A percentile compares a stretch with the other conserved stretches of the same genome.
phyloP scores from a whole-genome alignment of 164 flowering plant species.

The Annona squamosa region DNA sequence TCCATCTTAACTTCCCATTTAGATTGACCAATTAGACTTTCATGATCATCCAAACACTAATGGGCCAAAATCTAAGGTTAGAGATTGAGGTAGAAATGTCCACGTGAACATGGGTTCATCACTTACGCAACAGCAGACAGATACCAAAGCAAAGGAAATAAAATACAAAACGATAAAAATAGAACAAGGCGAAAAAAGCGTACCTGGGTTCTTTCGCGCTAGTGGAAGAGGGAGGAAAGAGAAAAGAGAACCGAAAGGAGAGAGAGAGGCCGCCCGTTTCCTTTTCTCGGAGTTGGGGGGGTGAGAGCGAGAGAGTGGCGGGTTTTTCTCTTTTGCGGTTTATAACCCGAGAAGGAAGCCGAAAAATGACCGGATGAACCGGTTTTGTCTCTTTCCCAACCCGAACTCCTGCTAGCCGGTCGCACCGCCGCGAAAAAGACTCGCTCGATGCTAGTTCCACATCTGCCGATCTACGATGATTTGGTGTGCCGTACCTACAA shows the following conservation, averaged over 20 bases:
- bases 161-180: not conserved
- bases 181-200: not conserved
- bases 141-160: not conserved
- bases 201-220: not conserved
- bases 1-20: not conserved
- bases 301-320: constrained; percentile 17
- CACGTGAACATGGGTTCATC: not conserved
- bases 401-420: not conserved
- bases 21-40: not conserved
- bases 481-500: not conserved
- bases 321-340: constrained; percentile 12
- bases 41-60: not conserved
- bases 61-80: not conserved
- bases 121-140: not conserved
- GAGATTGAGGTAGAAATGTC: not conserved
- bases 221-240: not conserved
- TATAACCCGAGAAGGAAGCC: constrained; percentile 17
- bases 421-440: constrained; percentile 12
- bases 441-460: not conserved
- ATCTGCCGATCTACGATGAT: not conserved
- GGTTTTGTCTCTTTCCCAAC: constrained; percentile 20
- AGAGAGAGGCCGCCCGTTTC: not conserved
- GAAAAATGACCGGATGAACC: constrained; percentile 43
- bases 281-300: not conserved
- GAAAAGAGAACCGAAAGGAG: not conserved